Evolutionary conservation across 352 stramenopile species (phyloP), one percentile per base, ranked within the genome.

Genomic region (Phytopythium litorale): DNA sequence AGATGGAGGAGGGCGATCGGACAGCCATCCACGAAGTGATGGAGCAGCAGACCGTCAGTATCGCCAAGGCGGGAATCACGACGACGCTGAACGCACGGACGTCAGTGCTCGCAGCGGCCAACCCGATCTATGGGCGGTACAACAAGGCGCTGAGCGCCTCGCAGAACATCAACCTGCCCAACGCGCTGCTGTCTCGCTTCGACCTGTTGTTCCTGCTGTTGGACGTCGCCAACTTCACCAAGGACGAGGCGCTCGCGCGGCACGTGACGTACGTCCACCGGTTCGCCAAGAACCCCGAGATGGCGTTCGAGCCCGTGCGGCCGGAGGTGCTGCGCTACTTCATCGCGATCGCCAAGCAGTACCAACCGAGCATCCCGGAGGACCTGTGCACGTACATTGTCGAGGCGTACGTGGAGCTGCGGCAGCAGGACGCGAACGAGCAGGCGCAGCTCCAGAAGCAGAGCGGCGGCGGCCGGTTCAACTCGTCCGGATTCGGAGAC

Each of bases 21-120:
- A 99, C 97, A 3, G 96, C 97, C 9, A 99, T 99, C 68, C 98
- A 99, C 81, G 96, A 98, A 78, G 98, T 99, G 7, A 99, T 99
- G 97, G 98, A 99, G 79, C 97, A 99, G 70, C 98, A 99, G 68
- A 99, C 97, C 0, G 97, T 99, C 32, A 96, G 87, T 66, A 98
- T 99, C 64, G 97, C 97, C 35, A 99, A 99, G 69, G 98, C 97
- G 16, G 98, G 98, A 23, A 99, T 99, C 67, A 98, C 98, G 0
- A 99, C 98, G 9, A 99, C 97, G 15, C 78, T 99, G 40, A 97
- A 87, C 94, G 98, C 82, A 72, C 94, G 74, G 78, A 99, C 59
- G 73, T 99, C 80, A 70, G 98, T 99, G 7, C 95, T 99, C 56
- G 98, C 98, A 33, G 98, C 98, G 19, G 98, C 98, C 18, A 99